Evolutionary conservation across 495 filamentous ascomycete species (phyloP).

Genomic region (Parathielavia hyrcaniae): DNA sequence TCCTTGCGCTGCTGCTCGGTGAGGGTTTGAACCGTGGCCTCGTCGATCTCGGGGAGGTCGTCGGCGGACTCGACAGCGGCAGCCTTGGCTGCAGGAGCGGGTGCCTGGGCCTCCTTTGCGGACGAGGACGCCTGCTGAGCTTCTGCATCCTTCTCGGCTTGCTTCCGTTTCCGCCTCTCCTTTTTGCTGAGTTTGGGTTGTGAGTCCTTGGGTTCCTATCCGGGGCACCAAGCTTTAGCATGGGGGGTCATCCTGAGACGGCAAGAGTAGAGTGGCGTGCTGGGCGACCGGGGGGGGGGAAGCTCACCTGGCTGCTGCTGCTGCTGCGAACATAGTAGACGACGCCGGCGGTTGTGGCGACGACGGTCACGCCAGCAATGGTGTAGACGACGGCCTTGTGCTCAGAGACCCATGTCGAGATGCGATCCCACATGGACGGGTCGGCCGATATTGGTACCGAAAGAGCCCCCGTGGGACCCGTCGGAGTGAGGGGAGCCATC

Average conservation of each 20-base stretch:
- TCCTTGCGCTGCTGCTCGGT: constrained; percentile 72
- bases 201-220: constrained; percentile 29
- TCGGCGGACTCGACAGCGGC: constrained; percentile 61
- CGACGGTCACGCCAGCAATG: constrained; percentile 85
- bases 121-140: constrained; percentile 35
- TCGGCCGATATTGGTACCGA: constrained; percentile 39
- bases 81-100: constrained; percentile 35
- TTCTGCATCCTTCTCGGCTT: constrained; percentile 59
- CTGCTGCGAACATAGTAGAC: constrained; percentile 73
- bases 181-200: constrained; percentile 46
- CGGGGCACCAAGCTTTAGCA: neutral
- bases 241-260: neutral
- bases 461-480: constrained; percentile 35
- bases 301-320: constrained; percentile 33
- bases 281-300: neutral
- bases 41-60: constrained; percentile 79
- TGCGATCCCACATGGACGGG: constrained; percentile 76
- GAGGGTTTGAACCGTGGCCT: constrained; percentile 62
- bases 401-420: constrained; percentile 89
- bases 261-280: neutral
- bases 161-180: constrained; percentile 61
- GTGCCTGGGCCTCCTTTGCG: constrained; percentile 16
- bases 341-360: constrained; percentile 81
- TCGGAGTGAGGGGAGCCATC: constrained; percentile 41
- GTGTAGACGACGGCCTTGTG: constrained; percentile 94